Percentiles rank a stretch among this genome's conserved stretches.
Conservation (phyloP, 1,284 basidiomycete species). For the Cutaneotrichosporon dermatis region DNA sequence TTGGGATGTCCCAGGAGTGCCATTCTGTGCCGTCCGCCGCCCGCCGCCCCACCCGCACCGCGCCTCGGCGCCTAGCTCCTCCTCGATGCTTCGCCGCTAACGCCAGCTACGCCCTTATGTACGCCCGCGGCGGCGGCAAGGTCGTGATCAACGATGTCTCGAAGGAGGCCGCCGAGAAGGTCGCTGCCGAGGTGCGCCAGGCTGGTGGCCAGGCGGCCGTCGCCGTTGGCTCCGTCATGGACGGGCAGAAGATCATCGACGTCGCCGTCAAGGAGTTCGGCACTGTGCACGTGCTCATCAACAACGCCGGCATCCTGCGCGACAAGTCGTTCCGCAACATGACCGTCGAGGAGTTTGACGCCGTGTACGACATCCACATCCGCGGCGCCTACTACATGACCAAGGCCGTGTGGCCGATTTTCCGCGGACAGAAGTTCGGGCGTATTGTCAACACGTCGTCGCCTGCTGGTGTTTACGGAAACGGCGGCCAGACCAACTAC, state of each 20-base stretch:
- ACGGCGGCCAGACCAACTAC: constrained; percentile 92
- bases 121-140: constrained; percentile 84
- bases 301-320: constrained; percentile 96
- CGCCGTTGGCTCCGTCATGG: constrained; percentile 83
- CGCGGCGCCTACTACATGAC: constrained; percentile 93
- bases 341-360: constrained; percentile 79
- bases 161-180: constrained; percentile 79
- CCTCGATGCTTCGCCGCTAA: not conserved
- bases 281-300: constrained; percentile 75
- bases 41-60: too few relatives aligned
- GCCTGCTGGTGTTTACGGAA: constrained; percentile 59
- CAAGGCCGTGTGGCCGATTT: constrained; percentile 93
- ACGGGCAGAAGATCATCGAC: constrained; percentile 77
- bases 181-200: constrained; percentile 81
- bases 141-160: constrained; percentile 96
- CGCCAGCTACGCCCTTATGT: constrained; percentile 78
- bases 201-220: constrained; percentile 81
- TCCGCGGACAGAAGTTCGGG: constrained; percentile 91
- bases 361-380: constrained; percentile 84
- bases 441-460: constrained; percentile 87
- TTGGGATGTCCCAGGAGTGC: too few relatives aligned
- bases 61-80: too few relatives aligned
- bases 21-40: too few relatives aligned
- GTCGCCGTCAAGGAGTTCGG: constrained; percentile 86
- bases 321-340: constrained; percentile 79